phyloP scores from a whole-genome alignment of 805 yeast species.

The Kluyveromyces dobzhanskii region DNA sequence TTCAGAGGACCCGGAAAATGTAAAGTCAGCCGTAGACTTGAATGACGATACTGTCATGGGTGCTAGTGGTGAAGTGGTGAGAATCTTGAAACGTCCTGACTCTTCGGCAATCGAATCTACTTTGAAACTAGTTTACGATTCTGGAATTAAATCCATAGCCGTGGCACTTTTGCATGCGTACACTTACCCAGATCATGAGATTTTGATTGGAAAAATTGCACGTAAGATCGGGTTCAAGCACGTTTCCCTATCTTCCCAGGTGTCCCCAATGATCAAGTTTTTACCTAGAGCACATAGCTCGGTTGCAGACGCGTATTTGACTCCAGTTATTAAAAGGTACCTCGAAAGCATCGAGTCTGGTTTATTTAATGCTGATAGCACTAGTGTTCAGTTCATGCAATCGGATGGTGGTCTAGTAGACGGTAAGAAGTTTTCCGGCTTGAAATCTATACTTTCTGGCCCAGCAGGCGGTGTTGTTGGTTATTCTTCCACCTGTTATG shows the following conservation, averaged over 20 bases:
- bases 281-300: slow-evolving; percentile 72
- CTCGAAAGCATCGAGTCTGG: slow-evolving; percentile 55
- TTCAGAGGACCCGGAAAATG: slow-evolving; percentile 56
- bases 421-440: slow-evolving; percentile 75
- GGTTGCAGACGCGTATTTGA: slow-evolving; percentile 73
- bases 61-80: slow-evolving; percentile 57
- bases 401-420: slow-evolving; percentile 93
- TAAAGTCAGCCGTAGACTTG: slow-evolving; percentile 20
- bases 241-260: slow-evolving; percentile 57
- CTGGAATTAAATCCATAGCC: slow-evolving; percentile 63
- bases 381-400: slow-evolving; percentile 78
- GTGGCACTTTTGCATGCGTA: slow-evolving; percentile 67
- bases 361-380: slow-evolving; percentile 39
- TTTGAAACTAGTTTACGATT: slow-evolving; percentile 38
- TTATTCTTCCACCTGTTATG: slow-evolving; percentile 72
- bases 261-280: slow-evolving; percentile 73
- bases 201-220: slow-evolving; percentile 51
- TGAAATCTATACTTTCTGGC: slow-evolving; percentile 83
- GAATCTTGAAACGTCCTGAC: slow-evolving; percentile 47
- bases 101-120: slow-evolving; percentile 33
- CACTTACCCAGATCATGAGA: slow-evolving; percentile 65
- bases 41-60: slow-evolving; percentile 39
- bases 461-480: slow-evolving; percentile 99
- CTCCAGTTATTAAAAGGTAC: slow-evolving; percentile 69
- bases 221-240: slow-evolving; percentile 56